A percentile compares a stretch with the other conserved stretches of the same genome.
Conservation (phyloP, 305 asterid genomes). For the Caryopteris hybrid region DNA sequence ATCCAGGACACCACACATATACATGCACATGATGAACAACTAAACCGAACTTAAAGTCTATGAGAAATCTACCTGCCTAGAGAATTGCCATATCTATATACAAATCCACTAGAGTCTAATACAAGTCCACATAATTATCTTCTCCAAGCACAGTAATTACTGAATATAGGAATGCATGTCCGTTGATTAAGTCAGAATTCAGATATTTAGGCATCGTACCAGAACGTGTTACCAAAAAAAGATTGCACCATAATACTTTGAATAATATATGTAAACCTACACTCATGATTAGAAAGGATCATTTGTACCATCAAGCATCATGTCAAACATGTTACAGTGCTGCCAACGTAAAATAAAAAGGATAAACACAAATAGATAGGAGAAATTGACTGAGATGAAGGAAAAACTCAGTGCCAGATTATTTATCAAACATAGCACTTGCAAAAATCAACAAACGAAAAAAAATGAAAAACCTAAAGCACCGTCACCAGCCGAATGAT, state of each 20-base stretch:
- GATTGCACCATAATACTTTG: neutral
- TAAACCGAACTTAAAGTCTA: too few species aligned
- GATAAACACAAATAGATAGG: neutral
- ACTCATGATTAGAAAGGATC: neutral
- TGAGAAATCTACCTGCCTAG: too few species aligned
- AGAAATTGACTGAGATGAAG: neutral
- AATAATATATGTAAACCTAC: neutral
- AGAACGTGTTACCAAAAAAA: neutral
- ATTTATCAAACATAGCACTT: conserved; percentile 1
- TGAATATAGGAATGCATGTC: too few species aligned
- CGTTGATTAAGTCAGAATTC: neutral
- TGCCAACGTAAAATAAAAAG: neutral
- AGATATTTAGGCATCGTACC: neutral
- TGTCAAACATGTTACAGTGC: neutral
- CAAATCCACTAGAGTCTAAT: too few species aligned
- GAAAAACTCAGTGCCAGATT: neutral
- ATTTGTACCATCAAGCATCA: neutral
- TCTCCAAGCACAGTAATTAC: too few species aligned
- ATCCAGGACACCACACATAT: too few species aligned
- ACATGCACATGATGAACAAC: too few species aligned
- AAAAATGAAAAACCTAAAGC: neutral
- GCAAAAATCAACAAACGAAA: neutral
- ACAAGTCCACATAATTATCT: too few species aligned
- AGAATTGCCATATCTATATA: too few species aligned
- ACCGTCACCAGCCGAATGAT: neutral